Conservation (phyloP, 306 rosid genomes). For the Acacia confusa region DNA sequence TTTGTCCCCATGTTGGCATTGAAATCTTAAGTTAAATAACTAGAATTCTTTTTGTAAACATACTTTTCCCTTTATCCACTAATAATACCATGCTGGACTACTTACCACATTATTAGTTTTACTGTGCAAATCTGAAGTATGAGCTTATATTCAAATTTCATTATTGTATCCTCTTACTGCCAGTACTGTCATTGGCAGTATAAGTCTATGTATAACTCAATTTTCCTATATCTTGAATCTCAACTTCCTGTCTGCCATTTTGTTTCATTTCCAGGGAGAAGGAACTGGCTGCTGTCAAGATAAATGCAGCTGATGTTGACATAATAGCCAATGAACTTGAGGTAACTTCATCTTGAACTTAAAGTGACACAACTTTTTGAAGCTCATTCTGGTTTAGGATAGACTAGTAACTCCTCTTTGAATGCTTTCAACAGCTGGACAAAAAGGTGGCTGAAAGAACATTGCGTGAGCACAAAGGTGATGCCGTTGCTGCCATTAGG, state of each 20-base stretch:
- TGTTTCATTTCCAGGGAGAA: constrained; percentile 65
- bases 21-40: constrained; percentile 17
- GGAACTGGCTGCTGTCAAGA: constrained; percentile 88
- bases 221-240: not conserved
- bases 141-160: not conserved
- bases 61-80: not conserved
- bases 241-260: not conserved
- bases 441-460: constrained; percentile 94
- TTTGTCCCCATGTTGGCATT: not conserved
- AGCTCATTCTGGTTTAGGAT: not conserved
- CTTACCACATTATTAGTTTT: not conserved
- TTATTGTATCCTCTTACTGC: not conserved
- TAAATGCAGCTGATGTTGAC: constrained; percentile 81
- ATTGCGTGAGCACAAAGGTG: constrained; percentile 93
- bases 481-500: constrained; percentile 93
- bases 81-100: not conserved
- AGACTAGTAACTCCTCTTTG: not conserved
- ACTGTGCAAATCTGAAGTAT: not conserved
- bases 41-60: not conserved
- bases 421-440: constrained; percentile 60
- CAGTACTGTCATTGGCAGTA: not conserved
- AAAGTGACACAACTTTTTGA: not conserved
- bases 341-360: constrained; percentile 40
- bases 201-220: not conserved
- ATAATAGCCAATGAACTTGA: constrained; percentile 89